Percentiles rank a stretch among this genome's conserved stretches.
Evolutionary conservation across 768 basidiomycete genomes (phyloP).

Genomic region (Tulasnella sp.): DNA sequence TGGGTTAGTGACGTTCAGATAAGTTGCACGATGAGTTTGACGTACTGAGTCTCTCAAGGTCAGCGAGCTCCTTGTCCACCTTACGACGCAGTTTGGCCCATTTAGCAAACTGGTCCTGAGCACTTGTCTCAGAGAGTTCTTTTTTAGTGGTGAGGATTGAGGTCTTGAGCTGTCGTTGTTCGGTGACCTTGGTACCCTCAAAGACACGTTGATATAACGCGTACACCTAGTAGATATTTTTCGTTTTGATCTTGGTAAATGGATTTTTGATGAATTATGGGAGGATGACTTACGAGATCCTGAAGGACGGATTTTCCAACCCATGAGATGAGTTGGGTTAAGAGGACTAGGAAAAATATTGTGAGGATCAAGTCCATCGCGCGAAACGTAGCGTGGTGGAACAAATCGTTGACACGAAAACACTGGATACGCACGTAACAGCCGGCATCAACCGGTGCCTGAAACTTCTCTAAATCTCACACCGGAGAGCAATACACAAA

Average conservation of each 20-base stretch:
- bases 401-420: no score
- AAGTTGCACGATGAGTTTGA: no score
- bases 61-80: constrained; percentile 83
- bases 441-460: no score
- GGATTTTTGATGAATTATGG: constrained; percentile 1
- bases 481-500: no score
- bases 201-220: constrained; percentile 56
- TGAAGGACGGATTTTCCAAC: constrained; percentile 76
- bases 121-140: constrained; percentile 80
- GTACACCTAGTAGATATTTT: constrained; percentile 46
- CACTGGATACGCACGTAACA: no score
- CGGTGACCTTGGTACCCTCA: constrained; percentile 41
- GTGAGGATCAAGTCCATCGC: constrained; percentile 33
- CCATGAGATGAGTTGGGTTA: constrained; percentile 80
- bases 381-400: neutral
- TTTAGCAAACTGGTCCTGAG: constrained; percentile 96
- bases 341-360: constrained; percentile 71
- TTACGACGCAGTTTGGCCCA: constrained; percentile 90
- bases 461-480: no score
- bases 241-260: neutral
- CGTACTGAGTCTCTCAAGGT: constrained; percentile 84
- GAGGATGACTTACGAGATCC: constrained; percentile 51
- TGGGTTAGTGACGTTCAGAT: constrained; percentile 7
- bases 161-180: constrained; percentile 63
- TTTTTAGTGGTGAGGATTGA: constrained; percentile 72